A percentile compares a stretch with the other conserved stretches of the same genome.
These are phyloP conservation scores for Pichia sp. DNA, from an alignment of 1,139 yeast species.

Conservation along the genomic window DNA sequence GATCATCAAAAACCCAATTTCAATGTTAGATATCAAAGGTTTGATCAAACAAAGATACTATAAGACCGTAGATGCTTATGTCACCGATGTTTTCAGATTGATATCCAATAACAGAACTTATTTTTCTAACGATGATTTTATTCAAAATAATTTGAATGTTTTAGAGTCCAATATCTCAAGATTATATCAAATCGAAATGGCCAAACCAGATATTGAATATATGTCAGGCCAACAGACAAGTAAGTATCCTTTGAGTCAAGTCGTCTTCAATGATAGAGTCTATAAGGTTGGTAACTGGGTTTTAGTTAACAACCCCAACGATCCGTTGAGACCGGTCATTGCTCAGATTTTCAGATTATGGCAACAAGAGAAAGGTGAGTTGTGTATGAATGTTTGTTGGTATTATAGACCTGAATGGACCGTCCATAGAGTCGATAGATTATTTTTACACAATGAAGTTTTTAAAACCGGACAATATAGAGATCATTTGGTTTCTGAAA, in stretches of 20 bases:
- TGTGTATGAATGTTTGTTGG: constrained; percentile 95
- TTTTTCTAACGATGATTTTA: constrained; percentile 41
- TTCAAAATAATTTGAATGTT: constrained; percentile 49
- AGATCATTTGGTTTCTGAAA: constrained; percentile 83
- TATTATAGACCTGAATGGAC: constrained; percentile 97
- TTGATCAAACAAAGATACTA: constrained; percentile 85
- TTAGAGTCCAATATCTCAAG: constrained; percentile 56
- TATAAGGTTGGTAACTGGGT: constrained; percentile 96
- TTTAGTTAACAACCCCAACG: constrained; percentile 76
- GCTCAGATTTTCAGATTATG: constrained; percentile 92
- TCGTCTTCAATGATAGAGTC: constrained; percentile 61
- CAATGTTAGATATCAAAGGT: constrained; percentile 72
- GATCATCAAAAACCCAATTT: constrained; percentile 60
- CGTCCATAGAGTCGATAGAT: constrained; percentile 81
- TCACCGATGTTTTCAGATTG: constrained; percentile 69
- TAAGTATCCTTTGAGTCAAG: constrained; percentile 65
- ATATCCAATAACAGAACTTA: constrained; percentile 66
- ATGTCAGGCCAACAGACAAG: constrained; percentile 48
- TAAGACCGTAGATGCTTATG: constrained; percentile 62
- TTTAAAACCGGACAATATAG: constrained; percentile 96
- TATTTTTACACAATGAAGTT: constrained; percentile 89
- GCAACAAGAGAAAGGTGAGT: constrained; percentile 67
- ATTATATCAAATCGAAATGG: constrained; percentile 61
- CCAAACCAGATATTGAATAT: constrained; percentile 74
- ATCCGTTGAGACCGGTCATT: constrained; percentile 79